These are phyloP conservation scores for Pichia heedii DNA, from an alignment of 805 yeast species.

Conservation along the genomic window DNA sequence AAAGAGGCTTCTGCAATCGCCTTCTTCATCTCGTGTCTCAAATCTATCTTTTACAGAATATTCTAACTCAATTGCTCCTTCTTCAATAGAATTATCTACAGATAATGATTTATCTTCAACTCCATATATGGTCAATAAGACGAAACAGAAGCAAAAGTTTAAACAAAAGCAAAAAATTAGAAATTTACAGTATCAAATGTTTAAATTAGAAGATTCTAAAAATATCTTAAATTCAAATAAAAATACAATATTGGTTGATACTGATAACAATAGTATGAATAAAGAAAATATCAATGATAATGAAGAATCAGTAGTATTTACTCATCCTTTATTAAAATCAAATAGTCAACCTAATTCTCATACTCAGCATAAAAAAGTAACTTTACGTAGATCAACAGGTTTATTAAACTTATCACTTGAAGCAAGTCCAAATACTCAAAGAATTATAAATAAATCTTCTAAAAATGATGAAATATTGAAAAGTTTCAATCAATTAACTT, in stretches of 20 bases:
- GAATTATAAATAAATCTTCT: slow-evolving; percentile 21
- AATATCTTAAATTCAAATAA: too few relatives aligned
- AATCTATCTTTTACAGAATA: not conserved
- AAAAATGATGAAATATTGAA: slow-evolving; percentile 23
- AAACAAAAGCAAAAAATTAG: too few relatives aligned
- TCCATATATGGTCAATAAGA: not conserved
- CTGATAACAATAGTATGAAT: too few relatives aligned
- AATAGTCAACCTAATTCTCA: not conserved
- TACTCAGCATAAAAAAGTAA: slow-evolving; percentile 18
- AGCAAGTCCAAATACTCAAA: slow-evolving; percentile 23
- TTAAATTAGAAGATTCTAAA: too few relatives aligned
- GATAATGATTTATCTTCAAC: too few relatives aligned
- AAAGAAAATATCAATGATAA: too few relatives aligned
- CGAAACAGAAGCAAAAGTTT: not conserved
- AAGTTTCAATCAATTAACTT: slow-evolving; percentile 28
- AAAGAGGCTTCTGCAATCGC: not conserved
- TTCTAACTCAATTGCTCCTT: too few relatives aligned
- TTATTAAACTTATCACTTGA: slow-evolving; percentile 41
- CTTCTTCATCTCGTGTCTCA: not conserved
- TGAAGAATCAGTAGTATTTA: not conserved
- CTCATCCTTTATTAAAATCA: not conserved
- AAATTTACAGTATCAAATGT: not conserved
- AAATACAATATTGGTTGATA: too few relatives aligned
- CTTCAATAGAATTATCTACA: too few relatives aligned
- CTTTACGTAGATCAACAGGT: slow-evolving; percentile 44